Evolutionary conservation across 768 basidiomycete species (phyloP).

Genomic region (Agaricus blazei): DNA sequence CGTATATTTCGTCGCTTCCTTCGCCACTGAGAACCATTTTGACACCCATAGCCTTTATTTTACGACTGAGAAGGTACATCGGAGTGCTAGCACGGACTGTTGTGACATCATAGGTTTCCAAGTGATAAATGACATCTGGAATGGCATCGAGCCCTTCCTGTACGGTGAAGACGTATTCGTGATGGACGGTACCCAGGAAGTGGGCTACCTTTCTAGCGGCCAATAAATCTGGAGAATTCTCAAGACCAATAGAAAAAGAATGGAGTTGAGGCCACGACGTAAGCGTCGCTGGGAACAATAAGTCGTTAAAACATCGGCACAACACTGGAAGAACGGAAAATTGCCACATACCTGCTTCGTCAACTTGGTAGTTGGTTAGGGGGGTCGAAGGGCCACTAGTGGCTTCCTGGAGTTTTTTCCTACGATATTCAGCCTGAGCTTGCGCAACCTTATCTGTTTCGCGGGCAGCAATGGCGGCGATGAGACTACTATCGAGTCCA

Average conservation of each 20-base stretch:
- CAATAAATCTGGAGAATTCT: slow-evolving; percentile 90
- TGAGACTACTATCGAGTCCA: slow-evolving; percentile 92
- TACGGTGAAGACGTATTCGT: slow-evolving; percentile 97
- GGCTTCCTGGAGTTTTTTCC: slow-evolving; percentile 49
- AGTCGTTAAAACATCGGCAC: slow-evolving; percentile 9
- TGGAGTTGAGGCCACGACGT: slow-evolving; percentile 94
- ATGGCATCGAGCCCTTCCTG: slow-evolving; percentile 97
- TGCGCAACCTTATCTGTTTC: slow-evolving; percentile 91
- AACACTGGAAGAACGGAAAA: not conserved
- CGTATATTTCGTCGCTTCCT: slow-evolving; percentile 96
- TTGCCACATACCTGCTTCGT: slow-evolving; percentile 47
- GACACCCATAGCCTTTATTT: slow-evolving; percentile 99
- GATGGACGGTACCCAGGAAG: slow-evolving; percentile 91
- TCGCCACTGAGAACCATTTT: slow-evolving; percentile 99
- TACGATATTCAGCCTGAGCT: slow-evolving; percentile 70
- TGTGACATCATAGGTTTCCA: slow-evolving; percentile 98
- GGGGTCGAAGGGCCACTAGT: slow-evolving; percentile 58
- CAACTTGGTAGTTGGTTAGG: slow-evolving; percentile 29
- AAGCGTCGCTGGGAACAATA: slow-evolving; percentile 48
- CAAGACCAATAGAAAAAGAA: slow-evolving; percentile 95
- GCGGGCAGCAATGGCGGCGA: slow-evolving; percentile 89
- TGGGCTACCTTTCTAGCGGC: slow-evolving; percentile 93
- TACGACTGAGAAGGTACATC: slow-evolving; percentile 96
- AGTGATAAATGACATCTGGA: slow-evolving; percentile 95
- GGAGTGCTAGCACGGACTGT: slow-evolving; percentile 97